Conservation (phyloP, 1,284 basidiomycete genomes). For the Caloboletus firmus region DNA sequence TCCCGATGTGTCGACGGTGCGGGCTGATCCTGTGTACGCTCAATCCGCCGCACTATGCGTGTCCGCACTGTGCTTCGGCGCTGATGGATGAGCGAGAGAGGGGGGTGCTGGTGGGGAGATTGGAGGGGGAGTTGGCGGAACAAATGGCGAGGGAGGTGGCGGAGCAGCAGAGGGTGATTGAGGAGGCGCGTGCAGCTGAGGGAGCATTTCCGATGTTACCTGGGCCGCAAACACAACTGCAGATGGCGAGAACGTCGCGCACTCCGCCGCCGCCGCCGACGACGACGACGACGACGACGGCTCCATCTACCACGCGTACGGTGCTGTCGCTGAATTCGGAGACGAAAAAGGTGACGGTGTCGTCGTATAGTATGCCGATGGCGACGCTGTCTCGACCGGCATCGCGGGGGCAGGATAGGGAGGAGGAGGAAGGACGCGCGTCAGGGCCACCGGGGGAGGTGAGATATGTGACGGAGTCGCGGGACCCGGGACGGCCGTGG, state of each 20-base stretch:
- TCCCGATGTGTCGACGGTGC: constrained; percentile 55
- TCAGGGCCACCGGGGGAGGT: constrained; percentile 44
- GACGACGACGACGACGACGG: too few relatives aligned
- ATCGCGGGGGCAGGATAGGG: constrained; percentile 38
- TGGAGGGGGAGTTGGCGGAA: constrained; percentile 47
- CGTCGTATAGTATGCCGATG: constrained; percentile 45
- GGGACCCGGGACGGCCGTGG: constrained; percentile 47
- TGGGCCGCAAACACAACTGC: constrained; percentile 16
- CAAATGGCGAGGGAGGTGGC: constrained; percentile 50
- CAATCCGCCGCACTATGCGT: constrained; percentile 54
- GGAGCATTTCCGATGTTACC: constrained; percentile 64
- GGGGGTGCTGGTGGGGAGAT: constrained; percentile 38
- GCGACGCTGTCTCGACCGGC: constrained; percentile 35
- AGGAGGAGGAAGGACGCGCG: constrained; percentile 41
- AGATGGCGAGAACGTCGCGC: constrained; percentile 18
- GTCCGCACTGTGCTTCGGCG: constrained; percentile 52
- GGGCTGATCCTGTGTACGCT: constrained; percentile 62
- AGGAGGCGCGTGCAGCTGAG: constrained; percentile 49
- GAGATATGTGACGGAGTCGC: constrained; percentile 29
- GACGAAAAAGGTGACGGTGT: constrained; percentile 51
- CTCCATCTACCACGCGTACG: constrained; percentile 48
- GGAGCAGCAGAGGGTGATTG: constrained; percentile 44
- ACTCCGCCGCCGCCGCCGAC: constrained; percentile 19
- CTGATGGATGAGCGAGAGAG: constrained; percentile 41
- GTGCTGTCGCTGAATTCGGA: constrained; percentile 59